These are phyloP conservation scores for Phragmites australis DNA, from an alignment of 176 grass and related monocot species.

Conservation along the genomic window DNA sequence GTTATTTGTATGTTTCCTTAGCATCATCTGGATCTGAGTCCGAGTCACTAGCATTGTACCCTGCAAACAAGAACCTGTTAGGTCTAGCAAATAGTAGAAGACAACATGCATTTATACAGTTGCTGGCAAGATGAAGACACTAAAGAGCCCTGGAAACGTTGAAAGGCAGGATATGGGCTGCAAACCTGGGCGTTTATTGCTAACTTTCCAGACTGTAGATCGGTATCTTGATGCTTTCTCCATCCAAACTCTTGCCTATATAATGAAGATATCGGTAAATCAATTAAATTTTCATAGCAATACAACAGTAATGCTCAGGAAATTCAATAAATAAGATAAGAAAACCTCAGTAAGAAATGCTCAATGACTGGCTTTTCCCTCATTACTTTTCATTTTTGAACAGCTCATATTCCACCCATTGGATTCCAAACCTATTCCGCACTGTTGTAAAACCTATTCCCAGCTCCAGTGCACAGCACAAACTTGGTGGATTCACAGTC, in stretches of 20 bases:
- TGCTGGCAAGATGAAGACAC: neutral
- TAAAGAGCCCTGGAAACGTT: neutral
- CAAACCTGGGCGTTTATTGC: slow-evolving; percentile 81
- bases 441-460: neutral
- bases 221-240: slow-evolving; percentile 85
- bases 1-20: slow-evolving; percentile 60
- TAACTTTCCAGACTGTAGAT: slow-evolving; percentile 78
- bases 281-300: neutral
- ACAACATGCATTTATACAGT: neutral
- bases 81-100: slow-evolving; percentile 30
- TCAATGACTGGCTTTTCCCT: neutral
- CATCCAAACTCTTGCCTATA: slow-evolving; percentile 83
- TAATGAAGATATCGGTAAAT: slow-evolving; percentile 27
- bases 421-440: slow-evolving; percentile 1
- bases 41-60: slow-evolving; percentile 96
- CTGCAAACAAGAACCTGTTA: slow-evolving; percentile 47
- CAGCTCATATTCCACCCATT: neutral
- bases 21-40: slow-evolving; percentile 85
- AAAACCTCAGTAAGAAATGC: neutral
- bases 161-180: slow-evolving; percentile 1
- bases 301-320: slow-evolving; percentile 2
- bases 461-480: slow-evolving; percentile 14
- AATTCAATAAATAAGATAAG: slow-evolving; percentile 20
- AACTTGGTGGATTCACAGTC: neutral
- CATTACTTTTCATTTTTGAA: slow-evolving; percentile 1